Base-by-base conservation (phyloP, 2,329 filamentous ascomycete genomes). In the Hirsutella rhossiliensis region DNA sequence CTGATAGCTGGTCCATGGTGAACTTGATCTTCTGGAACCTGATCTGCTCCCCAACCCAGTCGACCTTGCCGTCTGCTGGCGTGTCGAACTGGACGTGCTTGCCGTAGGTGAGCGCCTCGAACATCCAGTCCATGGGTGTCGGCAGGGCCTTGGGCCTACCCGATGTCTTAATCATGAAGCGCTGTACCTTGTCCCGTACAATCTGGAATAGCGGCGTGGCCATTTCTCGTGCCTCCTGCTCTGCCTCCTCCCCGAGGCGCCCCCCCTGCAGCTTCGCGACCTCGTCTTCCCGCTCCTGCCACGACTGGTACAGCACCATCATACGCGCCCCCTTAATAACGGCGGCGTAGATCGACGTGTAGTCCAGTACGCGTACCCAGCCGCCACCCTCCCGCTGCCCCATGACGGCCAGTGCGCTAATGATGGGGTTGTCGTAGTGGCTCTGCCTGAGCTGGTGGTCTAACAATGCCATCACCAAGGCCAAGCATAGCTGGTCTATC, bases 61-160 rank as follows among this genome's bases (percentile, higher is more conserved):
- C 31, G 34, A 50, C 45, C 5, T 38, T 40, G 6, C 43, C 31
- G 1, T 20, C 13, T 3, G 40, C 43, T 9, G 44, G 11, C 27
- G 34, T 53, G 15, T 43, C 40, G 37, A 38, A 50, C 27, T 43
- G 44, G 37, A 53, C 52, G 8, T 47, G 28, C 29, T 50, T 42
- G 2, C 44, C 39, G 32, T 50, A 48, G 17, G 32, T 45, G 0
- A 34, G 42, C 19, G 23, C 17, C 6, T 50, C 38, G 19, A 46
- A 45, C 8, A 53, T 51, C 47, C 41, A 53, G 40, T 53, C 46
- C 38, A 53, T 51, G 34, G 44, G 32, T 15, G 32, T 34, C 32
- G 32, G 32, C 32, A 15, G 18, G 5, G 28, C 30, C 5, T 48
- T 28, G 1, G 9, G 18, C 5, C 19, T 27, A 2, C 37, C 40